phyloP scores from a whole-genome alignment of 225 moss, liverwort and hornwort species.

The Physcomitrium patens region DNA sequence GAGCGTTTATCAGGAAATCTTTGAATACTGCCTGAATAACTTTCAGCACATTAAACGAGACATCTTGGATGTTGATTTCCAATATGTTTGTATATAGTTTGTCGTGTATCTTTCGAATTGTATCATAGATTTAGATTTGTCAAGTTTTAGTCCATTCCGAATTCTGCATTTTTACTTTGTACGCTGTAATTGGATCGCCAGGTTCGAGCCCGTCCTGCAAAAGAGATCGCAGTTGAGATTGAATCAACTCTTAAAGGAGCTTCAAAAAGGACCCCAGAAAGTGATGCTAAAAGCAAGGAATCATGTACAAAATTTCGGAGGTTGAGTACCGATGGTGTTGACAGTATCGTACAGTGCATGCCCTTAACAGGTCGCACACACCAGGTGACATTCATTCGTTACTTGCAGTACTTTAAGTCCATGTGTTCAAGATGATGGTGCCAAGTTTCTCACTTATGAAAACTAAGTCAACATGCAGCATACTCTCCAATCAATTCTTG shows the following conservation, averaged over 20 bases:
- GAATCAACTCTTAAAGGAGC: constrained; percentile 23
- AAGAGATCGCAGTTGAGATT: constrained; percentile 20
- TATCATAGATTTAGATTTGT: constrained; percentile 2
- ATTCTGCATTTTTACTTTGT: not conserved
- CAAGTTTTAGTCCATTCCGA: constrained; percentile 6
- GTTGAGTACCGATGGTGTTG: constrained; percentile 80
- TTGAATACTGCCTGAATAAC: not conserved
- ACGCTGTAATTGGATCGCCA: constrained; percentile 27
- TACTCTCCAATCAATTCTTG: not conserved
- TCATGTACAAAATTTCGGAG: constrained; percentile 88
- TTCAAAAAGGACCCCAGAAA: constrained; percentile 20
- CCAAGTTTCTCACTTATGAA: not conserved
- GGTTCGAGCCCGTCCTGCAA: constrained; percentile 30
- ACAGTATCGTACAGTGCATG: constrained; percentile 90
- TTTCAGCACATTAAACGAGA: not conserved
- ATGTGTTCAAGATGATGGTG: not conserved
- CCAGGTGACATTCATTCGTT: constrained; percentile 58
- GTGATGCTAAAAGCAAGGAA: constrained; percentile 65
- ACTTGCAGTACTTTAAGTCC: constrained; percentile 5
- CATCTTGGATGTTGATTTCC: not conserved
- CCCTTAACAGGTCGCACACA: constrained; percentile 95
- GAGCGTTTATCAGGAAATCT: constrained; percentile 22
- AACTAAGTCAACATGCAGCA: not conserved
- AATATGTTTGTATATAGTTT: not conserved
- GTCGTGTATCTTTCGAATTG: not conserved